phyloP scores from a whole-genome alignment of 1,284 basidiomycete species.

The Puccinia novopanici region DNA sequence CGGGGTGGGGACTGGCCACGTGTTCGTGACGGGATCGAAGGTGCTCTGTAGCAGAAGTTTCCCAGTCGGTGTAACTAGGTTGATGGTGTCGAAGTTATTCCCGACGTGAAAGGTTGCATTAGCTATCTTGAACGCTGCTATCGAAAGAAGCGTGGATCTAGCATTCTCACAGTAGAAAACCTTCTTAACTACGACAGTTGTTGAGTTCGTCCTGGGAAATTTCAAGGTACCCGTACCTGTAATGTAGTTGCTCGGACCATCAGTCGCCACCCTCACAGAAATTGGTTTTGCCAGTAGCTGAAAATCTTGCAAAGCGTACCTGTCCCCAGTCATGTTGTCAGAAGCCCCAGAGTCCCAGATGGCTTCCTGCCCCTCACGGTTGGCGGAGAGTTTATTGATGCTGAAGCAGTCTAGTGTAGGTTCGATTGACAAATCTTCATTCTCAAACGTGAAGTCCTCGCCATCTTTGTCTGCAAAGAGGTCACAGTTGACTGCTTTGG shows the following conservation, averaged over 20 bases:
- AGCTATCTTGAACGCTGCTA: background rate
- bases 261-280: constrained; percentile 11
- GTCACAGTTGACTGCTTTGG: too few relatives aligned
- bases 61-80: background rate
- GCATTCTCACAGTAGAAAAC: constrained; percentile 24
- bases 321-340: background rate
- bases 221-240: constrained; percentile 18
- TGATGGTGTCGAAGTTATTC: background rate
- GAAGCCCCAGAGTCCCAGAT: constrained; percentile 15
- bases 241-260: background rate
- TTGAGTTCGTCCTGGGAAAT: background rate
- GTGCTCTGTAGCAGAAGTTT: background rate
- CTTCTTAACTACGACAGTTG: background rate
- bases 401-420: background rate
- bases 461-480: background rate
- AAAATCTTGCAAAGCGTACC: background rate
- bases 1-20: background rate
- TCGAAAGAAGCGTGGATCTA: background rate
- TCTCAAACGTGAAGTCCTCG: background rate
- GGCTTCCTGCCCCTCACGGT: background rate
- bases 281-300: background rate
- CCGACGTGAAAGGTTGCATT: background rate
- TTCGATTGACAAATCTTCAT: background rate
- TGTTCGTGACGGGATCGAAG: background rate
- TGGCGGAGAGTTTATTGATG: background rate